These are phyloP conservation scores for Sphaerostilbella broomeana DNA, from an alignment of 2,329 filamentous ascomycete species.

Conservation along the genomic window DNA sequence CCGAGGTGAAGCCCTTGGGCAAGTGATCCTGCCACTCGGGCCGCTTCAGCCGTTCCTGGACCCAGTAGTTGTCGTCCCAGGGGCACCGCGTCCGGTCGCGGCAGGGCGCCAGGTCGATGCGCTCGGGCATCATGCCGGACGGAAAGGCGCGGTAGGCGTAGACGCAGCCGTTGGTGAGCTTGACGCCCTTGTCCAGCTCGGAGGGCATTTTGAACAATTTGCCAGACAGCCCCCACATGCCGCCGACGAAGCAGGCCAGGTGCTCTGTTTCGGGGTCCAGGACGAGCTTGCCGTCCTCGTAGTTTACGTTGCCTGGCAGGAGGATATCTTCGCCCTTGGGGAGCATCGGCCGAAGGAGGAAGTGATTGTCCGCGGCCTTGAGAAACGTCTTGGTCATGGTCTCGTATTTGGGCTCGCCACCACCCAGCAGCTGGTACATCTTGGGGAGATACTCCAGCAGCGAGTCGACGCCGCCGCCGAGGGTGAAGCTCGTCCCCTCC, in stretches of 20 bases:
- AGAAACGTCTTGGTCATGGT: conserved; percentile 51
- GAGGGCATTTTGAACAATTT: conserved; percentile 35
- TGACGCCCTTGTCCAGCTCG: conserved; percentile 37
- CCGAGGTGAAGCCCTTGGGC: conserved; percentile 47
- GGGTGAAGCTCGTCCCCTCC: conserved; percentile 23
- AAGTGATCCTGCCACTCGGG: conserved; percentile 25
- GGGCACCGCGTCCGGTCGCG: conserved; percentile 26
- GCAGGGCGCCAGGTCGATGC: conserved; percentile 38
- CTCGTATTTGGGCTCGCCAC: conserved; percentile 47
- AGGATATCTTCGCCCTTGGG: conserved; percentile 48
- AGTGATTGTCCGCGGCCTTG: conserved; percentile 47
- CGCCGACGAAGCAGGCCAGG: conserved; percentile 46
- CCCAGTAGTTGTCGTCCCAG: conserved; percentile 33
- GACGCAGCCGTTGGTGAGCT: conserved; percentile 45
- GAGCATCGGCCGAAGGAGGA: conserved; percentile 58
- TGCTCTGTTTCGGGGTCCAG: conserved; percentile 35
- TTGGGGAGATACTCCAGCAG: conserved; percentile 85
- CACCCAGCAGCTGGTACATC: conserved; percentile 64
- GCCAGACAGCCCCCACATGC: conserved; percentile 43
- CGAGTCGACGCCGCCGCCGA: conserved; percentile 38
- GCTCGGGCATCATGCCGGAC: conserved; percentile 48
- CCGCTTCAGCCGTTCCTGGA: conserved; percentile 44
- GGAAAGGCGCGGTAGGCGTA: conserved; percentile 43
- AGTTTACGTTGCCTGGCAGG: conserved; percentile 38
- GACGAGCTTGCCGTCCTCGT: conserved; percentile 17